Percentiles rank a stretch among this genome's conserved stretches.
phyloP scores from a whole-genome alignment of 225 moss, liverwort and hornwort species.

The Pseudoscleropodium purum region DNA sequence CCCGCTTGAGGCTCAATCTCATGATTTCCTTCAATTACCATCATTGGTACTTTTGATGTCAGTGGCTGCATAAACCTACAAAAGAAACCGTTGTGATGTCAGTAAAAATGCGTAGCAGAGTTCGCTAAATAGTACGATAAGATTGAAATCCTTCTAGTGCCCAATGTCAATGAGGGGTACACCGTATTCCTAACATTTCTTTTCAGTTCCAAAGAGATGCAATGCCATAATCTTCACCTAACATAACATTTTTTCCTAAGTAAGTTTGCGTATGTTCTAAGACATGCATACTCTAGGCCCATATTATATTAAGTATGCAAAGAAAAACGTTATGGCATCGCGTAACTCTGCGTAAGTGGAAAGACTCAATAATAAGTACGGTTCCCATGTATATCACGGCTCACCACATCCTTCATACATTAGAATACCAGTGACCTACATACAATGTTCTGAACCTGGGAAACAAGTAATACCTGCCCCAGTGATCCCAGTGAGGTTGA shows the following conservation, averaged over 20 bases:
- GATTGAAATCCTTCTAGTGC: not conserved
- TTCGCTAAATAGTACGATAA: not conserved
- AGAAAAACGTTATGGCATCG: not conserved
- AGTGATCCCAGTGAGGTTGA: conserved; percentile 83
- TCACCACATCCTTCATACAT: not conserved
- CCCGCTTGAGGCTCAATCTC: conserved; percentile 70
- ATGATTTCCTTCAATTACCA: conserved; percentile 83
- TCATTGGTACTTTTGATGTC: conserved; percentile 59
- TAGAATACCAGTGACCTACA: not conserved
- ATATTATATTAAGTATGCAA: not conserved
- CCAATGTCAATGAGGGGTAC: not conserved
- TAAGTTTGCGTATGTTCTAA: not conserved
- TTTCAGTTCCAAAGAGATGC: not conserved
- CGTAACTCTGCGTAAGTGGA: not conserved
- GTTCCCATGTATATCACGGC: not conserved
- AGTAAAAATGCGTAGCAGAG: not conserved
- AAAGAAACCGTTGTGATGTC: not conserved
- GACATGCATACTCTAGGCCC: not conserved
- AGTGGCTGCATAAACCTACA: conserved; percentile 64
- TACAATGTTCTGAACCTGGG: not conserved
- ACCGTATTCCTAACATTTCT: not conserved
- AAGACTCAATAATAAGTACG: not conserved
- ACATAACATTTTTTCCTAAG: not conserved
- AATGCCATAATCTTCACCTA: not conserved
- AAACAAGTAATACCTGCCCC: conserved; percentile 46